phyloP scores from a whole-genome alignment of 2,329 filamentous ascomycete species.

The Dothistroma pini region DNA sequence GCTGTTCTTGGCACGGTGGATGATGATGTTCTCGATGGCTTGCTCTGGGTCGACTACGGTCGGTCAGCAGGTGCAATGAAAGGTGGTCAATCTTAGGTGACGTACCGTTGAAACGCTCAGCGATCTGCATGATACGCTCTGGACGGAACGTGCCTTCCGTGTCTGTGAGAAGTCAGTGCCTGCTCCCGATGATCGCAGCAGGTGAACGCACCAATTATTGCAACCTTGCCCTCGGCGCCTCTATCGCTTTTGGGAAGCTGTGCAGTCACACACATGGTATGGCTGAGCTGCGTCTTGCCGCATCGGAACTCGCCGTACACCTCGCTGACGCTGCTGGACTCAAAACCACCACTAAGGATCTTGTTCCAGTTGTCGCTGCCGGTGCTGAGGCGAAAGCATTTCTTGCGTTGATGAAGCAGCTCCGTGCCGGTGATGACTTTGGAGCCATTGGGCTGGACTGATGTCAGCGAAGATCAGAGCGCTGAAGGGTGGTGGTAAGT shows the following conservation, averaged over 20 bases:
- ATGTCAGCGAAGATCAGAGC: constrained; percentile 12
- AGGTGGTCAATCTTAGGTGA: not conserved
- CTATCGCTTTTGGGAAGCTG: constrained; percentile 56
- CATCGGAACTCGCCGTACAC: constrained; percentile 62
- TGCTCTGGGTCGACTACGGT: constrained; percentile 50
- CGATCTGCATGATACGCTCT: constrained; percentile 64
- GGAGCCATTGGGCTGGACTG: constrained; percentile 51
- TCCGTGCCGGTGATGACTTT: constrained; percentile 66
- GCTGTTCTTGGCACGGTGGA: constrained; percentile 62
- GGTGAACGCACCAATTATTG: constrained; percentile 55
- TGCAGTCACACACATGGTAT: constrained; percentile 65
- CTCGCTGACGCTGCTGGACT: constrained; percentile 67
- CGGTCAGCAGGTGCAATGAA: constrained; percentile 8
- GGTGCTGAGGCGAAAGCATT: constrained; percentile 62
- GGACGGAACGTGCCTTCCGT: constrained; percentile 65
- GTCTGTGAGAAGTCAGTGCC: constrained; percentile 29
- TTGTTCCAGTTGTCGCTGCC: constrained; percentile 66
- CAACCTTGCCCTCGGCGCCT: constrained; percentile 65
- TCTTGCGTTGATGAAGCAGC: constrained; percentile 59
- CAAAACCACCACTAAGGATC: constrained; percentile 61
- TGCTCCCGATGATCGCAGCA: not conserved
- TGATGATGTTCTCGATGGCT: constrained; percentile 65
- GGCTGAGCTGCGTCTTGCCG: constrained; percentile 66
- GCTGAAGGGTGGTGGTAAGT: constrained; percentile 12
- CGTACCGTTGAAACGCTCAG: constrained; percentile 58